Evolutionary conservation across 2,329 filamentous ascomycete genomes (phyloP), one percentile per base, ranked within the genome.

Genomic region (Sordariomycetes sp.): DNA sequence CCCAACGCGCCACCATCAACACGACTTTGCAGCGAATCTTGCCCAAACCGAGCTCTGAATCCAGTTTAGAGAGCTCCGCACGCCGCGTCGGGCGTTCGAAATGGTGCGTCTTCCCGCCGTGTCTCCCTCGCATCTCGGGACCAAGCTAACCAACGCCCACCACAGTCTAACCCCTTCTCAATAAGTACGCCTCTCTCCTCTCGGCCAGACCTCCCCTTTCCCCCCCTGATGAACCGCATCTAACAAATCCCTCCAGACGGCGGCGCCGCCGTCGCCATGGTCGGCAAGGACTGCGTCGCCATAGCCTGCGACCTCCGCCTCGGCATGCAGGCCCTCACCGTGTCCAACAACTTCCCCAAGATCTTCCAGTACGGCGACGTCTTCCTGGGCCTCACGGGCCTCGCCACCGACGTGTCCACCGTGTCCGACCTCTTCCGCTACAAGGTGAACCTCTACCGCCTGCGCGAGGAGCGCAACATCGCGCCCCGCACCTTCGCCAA

Each of bases 311-410:
- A 99, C 76, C 90, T 99, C 65, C 93, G 94, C 63, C 90, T 99
- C 65, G 94, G 94, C 68, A 87, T 97, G 71, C 94, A 99, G 79
- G 83, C 94, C 70, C 82, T 99, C 70, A 99, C 94, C 62, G 89
- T 99, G 60, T 97, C 91, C 73, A 99, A 99, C 86, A 94, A 97
- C 87, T 97, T 97, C 81, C 94, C 94, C 79, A 99, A 99, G 81
- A 90, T 99, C 81, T 97, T 97, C 85, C 86, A 88, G 74, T 97
- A 96, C 81, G 91, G 90, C 69, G 90, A 93, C 69, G 90, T 94
- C 67, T 97, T 95, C 76, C 88, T 99, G 40, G 94, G 94, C 59
- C 86, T 99, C 61, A 97, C 94, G 4, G 94, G 94, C 59, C 89
- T 99, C 56, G 94, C 94, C 61, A 99, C 94, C 66, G 94, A 99